Evolutionary conservation across 148 eudicot species (phyloP).

Genomic region (Limonium bicolor): DNA sequence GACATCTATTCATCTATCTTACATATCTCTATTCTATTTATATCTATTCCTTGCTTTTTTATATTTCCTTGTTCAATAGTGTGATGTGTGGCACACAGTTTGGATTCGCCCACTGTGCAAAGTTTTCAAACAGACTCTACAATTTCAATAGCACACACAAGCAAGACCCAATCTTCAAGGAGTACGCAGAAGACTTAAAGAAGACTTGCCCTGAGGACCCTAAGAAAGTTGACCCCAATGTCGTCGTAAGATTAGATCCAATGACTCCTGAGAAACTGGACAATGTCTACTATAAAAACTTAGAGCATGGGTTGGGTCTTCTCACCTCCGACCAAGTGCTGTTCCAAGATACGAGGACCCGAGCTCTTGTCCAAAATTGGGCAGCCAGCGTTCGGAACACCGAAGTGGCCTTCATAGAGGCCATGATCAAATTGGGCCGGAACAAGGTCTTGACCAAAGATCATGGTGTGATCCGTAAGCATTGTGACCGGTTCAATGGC

Average conservation of each 20-base stretch:
- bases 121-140: slow-evolving; percentile 3
- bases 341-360: slow-evolving; percentile 1
- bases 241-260: slow-evolving; percentile 49
- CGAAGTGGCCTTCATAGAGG: slow-evolving; percentile 22
- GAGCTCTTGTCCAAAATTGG: slow-evolving; percentile 11
- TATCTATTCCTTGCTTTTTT: too few species aligned
- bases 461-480: slow-evolving; percentile 31
- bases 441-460: slow-evolving; percentile 38
- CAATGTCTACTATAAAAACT: slow-evolving; percentile 12
- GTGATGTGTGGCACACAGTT: slow-evolving; percentile 3
- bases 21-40: background rate
- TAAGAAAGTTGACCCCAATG: slow-evolving; percentile 28
- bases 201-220: slow-evolving; percentile 6
- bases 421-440: slow-evolving; percentile 41
- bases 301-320: slow-evolving; percentile 3
- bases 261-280: slow-evolving; percentile 34
- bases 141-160: background rate
- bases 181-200: slow-evolving; percentile 2
- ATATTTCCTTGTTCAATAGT: background rate
- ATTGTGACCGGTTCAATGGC: slow-evolving; percentile 33
- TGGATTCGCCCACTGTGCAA: slow-evolving; percentile 4
- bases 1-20: background rate
- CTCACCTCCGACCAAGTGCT: slow-evolving; percentile 6
- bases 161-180: slow-evolving; percentile 1
- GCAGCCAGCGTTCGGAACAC: slow-evolving; percentile 19